Base-by-base conservation (phyloP, 1,284 basidiomycete genomes). In the Kalmanozyma brasiliensis region DNA sequence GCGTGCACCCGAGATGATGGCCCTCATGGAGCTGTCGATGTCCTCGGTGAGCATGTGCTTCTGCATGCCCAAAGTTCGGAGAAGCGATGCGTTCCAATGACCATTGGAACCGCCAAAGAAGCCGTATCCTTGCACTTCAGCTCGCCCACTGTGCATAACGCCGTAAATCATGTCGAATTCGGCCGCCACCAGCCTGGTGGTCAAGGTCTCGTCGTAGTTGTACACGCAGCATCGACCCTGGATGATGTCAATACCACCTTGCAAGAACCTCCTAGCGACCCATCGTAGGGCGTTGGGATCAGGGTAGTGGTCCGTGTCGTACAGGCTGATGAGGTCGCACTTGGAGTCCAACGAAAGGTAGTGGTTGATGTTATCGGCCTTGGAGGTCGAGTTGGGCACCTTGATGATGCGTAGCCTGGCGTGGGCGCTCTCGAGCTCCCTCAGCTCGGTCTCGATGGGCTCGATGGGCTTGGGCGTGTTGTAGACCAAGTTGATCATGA, bases 71-170 rank as follows among this genome's bases (percentile, higher is more conserved):
- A 79, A 47, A 16, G 75, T 59, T 20, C 59, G 59, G 24, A 79
- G 67, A 23, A 79, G 51, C 26, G 63, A 69, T 1, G 75, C 68
- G 33, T 78, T 79, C 78, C 78, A 79, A 43, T 77, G 70, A 9
- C 78, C 78, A 30, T 79, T 78, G 23, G 66, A 68, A 1, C 77
- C 77, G 42, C 77, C 77, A 48, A 79, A 79, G 61, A 78, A 66
- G 17, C 75, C 76, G 29, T 74, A 76, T 0, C 72, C 66, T 33
- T 76, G 74, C 23, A 73, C 32, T 41, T 71, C 60, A 4, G 77
- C 77, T 20, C 76, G 42, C 23, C 77, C 77, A 20, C 65, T 66
- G 41, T 79, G 77, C 57, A 76, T 69, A 20, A 76, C 74, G 29
- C 72, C 74, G 45, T 79, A 79, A 46, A 76, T 76, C 51, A 68